Base-by-base conservation (phyloP, 208 protist species). In the Naegleria lovaniensis region DNA sequence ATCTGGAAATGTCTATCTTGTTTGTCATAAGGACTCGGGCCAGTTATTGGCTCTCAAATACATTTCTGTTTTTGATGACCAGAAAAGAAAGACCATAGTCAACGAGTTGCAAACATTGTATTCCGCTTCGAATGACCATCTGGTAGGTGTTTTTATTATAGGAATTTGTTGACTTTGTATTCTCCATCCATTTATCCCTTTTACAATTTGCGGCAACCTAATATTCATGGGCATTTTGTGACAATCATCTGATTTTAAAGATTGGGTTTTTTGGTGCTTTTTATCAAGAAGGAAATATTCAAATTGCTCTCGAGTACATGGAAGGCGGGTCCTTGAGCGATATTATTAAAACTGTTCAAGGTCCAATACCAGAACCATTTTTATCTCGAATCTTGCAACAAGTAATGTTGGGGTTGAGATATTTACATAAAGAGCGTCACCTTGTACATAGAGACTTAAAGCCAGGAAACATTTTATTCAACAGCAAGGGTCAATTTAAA, bases 401-500 rank as follows among this genome's bases (percentile, higher is more conserved):
- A 88, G 92, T 98, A 90, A 92, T 98, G 83, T 91, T 93, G 40
- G 96, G 97, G 0, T 93, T 98, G 19, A 91, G 90, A 11, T 97
- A 98, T 92, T 94, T 98, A 5, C 97, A 98, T 92, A 93, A 95
- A 79, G 92, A 93, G 16, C 94, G 95, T 38, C 95, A 97, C 87
- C 92, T 98, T 36, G 96, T 99, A 58, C 98, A 99, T 93, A 94
- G 98, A 36, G 98, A 99, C 91, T 87, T 99, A 87, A 99, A 99
- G 94, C 98, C 98, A n/a, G 96, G 95, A 92, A 99, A 99, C 93
- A 94, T 99, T 33, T 95, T 99, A 36, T 96, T 98, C 91, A 98
- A 96, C 92, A 59, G 75, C 29, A 91, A 91, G 89, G 94, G 94
- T 11, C 95, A 96, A 25, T 92, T 94, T 85, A 92, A 92, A 91